These are phyloP conservation scores for Gnomoniopsis smithogilvyi DNA, from an alignment of 2,329 filamentous ascomycete species.

Conservation along the genomic window DNA sequence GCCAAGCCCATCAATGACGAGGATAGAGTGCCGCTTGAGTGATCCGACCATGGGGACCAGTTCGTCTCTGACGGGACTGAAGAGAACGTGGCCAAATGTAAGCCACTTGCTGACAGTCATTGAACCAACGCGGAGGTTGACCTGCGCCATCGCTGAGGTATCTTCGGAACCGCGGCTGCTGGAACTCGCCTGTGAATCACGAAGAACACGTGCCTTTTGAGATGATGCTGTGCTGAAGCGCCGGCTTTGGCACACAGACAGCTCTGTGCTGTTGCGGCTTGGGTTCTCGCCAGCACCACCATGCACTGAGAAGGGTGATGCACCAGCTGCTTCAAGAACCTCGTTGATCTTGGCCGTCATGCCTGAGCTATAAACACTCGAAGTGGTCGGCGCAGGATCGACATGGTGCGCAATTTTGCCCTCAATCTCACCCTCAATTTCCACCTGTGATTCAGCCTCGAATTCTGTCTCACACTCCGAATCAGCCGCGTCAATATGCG, in stretches of 20 bases:
- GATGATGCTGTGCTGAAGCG: slow-evolving; percentile 21
- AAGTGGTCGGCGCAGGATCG: slow-evolving; percentile 34
- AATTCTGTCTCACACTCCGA: slow-evolving; percentile 25
- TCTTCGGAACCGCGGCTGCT: slow-evolving; percentile 50
- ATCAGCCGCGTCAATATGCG: slow-evolving; percentile 7
- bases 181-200: slow-evolving; percentile 42
- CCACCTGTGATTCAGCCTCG: slow-evolving; percentile 29
- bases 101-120: slow-evolving; percentile 88
- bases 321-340: slow-evolving; percentile 36
- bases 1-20: slow-evolving; percentile 81
- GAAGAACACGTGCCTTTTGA: slow-evolving; percentile 25
- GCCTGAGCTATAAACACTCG: slow-evolving; percentile 53
- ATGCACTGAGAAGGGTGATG: slow-evolving; percentile 40
- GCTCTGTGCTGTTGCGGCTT: slow-evolving; percentile 27
- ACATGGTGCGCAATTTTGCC: slow-evolving; percentile 28
- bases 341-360: slow-evolving; percentile 51
- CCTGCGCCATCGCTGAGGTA: slow-evolving; percentile 63
- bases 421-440: slow-evolving; percentile 25
- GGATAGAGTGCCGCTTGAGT: slow-evolving; percentile 59
- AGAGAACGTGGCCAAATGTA: slow-evolving; percentile 78
- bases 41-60: slow-evolving; percentile 50
- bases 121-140: slow-evolving; percentile 75
- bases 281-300: slow-evolving; percentile 40
- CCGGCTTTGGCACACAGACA: slow-evolving; percentile 19
- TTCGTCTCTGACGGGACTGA: slow-evolving; percentile 75